These are phyloP conservation scores for Calocera cornea DNA, from an alignment of 768 basidiomycete genomes.

Conservation along the genomic window DNA sequence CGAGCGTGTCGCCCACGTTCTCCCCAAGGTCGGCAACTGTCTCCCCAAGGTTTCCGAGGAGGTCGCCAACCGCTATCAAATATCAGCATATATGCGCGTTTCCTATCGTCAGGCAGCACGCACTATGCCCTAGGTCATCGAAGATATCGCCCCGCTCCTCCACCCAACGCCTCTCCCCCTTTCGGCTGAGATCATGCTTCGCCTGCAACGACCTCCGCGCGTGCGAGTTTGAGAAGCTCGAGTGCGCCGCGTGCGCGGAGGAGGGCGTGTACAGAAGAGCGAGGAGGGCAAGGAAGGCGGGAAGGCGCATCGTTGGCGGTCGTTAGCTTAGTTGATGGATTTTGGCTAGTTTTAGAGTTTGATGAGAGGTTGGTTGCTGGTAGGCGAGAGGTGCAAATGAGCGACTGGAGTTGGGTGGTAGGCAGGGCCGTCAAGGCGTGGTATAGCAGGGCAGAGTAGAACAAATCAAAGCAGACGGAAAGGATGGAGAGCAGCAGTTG, in stretches of 20 bases:
- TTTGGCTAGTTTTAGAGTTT: neutral
- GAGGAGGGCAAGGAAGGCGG: neutral
- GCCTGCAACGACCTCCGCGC: conserved; percentile 23
- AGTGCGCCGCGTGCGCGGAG: conserved; percentile 28
- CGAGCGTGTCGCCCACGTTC: neutral
- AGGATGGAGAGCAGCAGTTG: neutral
- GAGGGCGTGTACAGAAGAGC: neutral
- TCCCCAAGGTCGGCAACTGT: neutral
- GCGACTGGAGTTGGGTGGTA: neutral
- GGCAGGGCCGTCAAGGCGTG: conserved; percentile 4
- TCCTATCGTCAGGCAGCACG: neutral
- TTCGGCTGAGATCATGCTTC: neutral
- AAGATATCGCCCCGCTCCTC: neutral
- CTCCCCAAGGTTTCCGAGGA: neutral
- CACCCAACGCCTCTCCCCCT: neutral
- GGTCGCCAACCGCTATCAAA: neutral
- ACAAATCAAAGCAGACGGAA: neutral
- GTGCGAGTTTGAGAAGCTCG: conserved; percentile 28
- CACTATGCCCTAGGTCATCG: neutral
- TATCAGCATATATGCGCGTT: neutral
- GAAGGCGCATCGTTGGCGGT: conserved; percentile 5
- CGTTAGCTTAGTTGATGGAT: neutral
- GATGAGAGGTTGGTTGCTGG: neutral
- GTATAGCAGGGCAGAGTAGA: neutral
- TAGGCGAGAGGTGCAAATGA: neutral